Percentiles rank a stretch among this genome's conserved stretches.
Evolutionary conservation across 768 basidiomycete genomes (phyloP).

Genomic region (Suillus tomentosus): DNA sequence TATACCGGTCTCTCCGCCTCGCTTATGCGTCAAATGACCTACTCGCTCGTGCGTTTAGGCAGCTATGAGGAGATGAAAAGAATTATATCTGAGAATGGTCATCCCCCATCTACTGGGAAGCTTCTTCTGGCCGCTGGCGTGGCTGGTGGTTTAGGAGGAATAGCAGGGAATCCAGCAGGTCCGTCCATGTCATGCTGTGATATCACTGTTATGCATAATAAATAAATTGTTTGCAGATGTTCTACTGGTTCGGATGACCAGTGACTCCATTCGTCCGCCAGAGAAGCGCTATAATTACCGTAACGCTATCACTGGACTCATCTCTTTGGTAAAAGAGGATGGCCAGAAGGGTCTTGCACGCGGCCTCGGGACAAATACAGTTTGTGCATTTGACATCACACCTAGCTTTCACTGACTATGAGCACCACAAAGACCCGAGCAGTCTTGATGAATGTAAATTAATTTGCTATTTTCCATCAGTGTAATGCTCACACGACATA

Average conservation of each 20-base stretch:
- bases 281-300: conserved; percentile 76
- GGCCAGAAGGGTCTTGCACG: conserved; percentile 68
- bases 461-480: neutral
- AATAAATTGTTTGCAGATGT: conserved; percentile 50
- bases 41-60: conserved; percentile 83
- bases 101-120: conserved; percentile 47
- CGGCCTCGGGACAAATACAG: conserved; percentile 79
- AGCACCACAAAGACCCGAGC: conserved; percentile 50
- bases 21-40: conserved; percentile 87
- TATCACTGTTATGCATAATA: neutral
- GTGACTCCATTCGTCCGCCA: conserved; percentile 74
- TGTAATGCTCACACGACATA: neutral
- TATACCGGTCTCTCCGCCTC: conserved; percentile 85
- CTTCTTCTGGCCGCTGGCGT: conserved; percentile 66
- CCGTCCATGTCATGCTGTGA: neutral
- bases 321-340: conserved; percentile 64
- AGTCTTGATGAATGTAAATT: conserved; percentile 71
- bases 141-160: conserved; percentile 80
- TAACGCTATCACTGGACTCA: conserved; percentile 77
- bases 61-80: conserved; percentile 78
- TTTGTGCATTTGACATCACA: conserved; percentile 35
- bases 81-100: conserved; percentile 49
- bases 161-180: conserved; percentile 86
- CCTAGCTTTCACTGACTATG: conserved; percentile 13
- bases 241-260: conserved; percentile 84